Percentiles rank a stretch among this genome's conserved stretches.
Conservation (phyloP, 108 stramenopile genomes). For the Stephanodiscus triporus region DNA sequence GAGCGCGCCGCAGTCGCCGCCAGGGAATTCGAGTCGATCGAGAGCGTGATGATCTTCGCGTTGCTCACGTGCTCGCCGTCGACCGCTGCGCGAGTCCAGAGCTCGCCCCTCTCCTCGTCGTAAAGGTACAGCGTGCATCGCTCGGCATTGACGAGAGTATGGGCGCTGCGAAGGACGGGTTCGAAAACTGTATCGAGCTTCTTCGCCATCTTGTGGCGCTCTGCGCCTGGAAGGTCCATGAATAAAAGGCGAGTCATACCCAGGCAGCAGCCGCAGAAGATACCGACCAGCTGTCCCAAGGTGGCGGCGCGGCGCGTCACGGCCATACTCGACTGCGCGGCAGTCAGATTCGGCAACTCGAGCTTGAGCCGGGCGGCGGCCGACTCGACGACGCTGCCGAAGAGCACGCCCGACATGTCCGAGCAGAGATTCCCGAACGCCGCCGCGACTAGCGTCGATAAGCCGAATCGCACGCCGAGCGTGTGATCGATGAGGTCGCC, state of each 20-base stretch:
- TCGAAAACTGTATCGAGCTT: too few species aligned
- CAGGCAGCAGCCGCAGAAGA: conserved; percentile 64
- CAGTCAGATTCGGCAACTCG: conserved; percentile 51
- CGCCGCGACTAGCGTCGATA: conserved; percentile 74
- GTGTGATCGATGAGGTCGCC: conserved; percentile 71
- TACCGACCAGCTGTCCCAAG: conserved; percentile 59
- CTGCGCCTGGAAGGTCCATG: conserved; percentile 32
- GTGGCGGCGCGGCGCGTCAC: conserved; percentile 29
- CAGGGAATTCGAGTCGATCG: too few species aligned
- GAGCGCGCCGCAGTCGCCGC: too few species aligned
- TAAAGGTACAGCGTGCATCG: too few species aligned
- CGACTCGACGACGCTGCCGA: conserved; percentile 48
- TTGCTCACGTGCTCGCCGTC: too few species aligned
- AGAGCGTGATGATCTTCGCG: too few species aligned
- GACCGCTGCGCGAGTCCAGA: too few species aligned
- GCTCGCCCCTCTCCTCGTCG: too few species aligned
- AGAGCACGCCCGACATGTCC: conserved; percentile 38
- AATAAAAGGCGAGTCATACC: conserved; percentile 72
- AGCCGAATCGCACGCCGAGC: conserved; percentile 66
- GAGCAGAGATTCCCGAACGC: conserved; percentile 54
- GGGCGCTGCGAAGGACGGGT: too few species aligned
- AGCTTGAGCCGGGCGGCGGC: conserved; percentile 23
- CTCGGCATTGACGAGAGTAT: too few species aligned
- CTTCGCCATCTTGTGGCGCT: not conserved
- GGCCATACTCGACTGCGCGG: conserved; percentile 40